Conservation (phyloP, 768 basidiomycete species). For the Agrocybe chaxingu region DNA sequence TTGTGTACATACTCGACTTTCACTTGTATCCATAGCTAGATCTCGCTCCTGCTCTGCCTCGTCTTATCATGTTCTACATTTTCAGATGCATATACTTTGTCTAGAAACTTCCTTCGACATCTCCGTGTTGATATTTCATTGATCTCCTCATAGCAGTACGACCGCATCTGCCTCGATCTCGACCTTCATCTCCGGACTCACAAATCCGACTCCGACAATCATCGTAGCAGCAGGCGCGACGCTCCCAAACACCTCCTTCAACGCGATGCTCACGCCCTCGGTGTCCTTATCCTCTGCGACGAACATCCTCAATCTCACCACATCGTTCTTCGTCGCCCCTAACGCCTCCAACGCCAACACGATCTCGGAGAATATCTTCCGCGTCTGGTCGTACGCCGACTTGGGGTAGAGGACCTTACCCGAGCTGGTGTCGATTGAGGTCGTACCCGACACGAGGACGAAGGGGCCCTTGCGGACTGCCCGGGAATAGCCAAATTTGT, state of each 20-base stretch:
- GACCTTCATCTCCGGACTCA: slow-evolving; percentile 45
- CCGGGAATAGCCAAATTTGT: slow-evolving; percentile 47
- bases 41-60: no score
- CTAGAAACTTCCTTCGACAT: neutral
- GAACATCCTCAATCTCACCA: slow-evolving; percentile 49
- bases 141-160: slow-evolving; percentile 18
- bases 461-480: slow-evolving; percentile 49
- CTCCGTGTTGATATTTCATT: neutral
- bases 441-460: slow-evolving; percentile 54
- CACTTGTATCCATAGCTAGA: no score
- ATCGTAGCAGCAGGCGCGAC: slow-evolving; percentile 50
- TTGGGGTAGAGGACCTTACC: slow-evolving; percentile 37
- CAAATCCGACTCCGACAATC: slow-evolving; percentile 46
- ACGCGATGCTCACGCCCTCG: slow-evolving; percentile 30
- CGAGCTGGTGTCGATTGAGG: slow-evolving; percentile 39
- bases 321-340: slow-evolving; percentile 40
- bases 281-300: slow-evolving; percentile 39
- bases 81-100: neutral
- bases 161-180: slow-evolving; percentile 56
- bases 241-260: slow-evolving; percentile 42
- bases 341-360: slow-evolving; percentile 37
- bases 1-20: no score
- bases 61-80: neutral
- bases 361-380: slow-evolving; percentile 42
- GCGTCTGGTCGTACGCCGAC: slow-evolving; percentile 44